phyloP scores from a whole-genome alignment of 1,284 basidiomycete species.

The Malassezia caprae region DNA sequence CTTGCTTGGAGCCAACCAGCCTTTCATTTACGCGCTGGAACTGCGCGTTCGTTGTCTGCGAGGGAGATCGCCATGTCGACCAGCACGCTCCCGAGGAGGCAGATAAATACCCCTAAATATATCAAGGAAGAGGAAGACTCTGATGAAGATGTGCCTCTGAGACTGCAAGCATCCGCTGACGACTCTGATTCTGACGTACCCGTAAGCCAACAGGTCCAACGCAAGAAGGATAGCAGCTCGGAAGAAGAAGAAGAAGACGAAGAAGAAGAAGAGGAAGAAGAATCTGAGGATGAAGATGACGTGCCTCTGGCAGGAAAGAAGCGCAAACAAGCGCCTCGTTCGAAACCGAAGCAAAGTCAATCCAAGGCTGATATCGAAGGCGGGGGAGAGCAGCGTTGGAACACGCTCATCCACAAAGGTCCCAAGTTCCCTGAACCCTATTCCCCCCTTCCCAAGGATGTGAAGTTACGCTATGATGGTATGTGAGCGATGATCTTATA shows the following conservation, averaged over 20 bases:
- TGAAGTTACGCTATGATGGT: conserved; percentile 97
- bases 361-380: conserved; percentile 32
- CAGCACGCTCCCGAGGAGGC: not conserved
- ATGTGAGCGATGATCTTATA: conserved; percentile 25
- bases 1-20: not conserved
- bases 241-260: conserved; percentile 17
- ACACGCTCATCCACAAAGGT: conserved; percentile 80
- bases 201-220: conserved; percentile 20
- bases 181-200: conserved; percentile 23
- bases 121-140: conserved; percentile 25
- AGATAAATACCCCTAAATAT: not conserved
- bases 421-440: conserved; percentile 95
- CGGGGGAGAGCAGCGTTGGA: conserved; percentile 60
- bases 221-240: conserved; percentile 19
- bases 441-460: conserved; percentile 66
- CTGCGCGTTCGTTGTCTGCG: not conserved
- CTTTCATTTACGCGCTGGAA: not conserved
- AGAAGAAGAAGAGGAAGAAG: conserved; percentile 10
- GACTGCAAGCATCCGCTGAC: conserved; percentile 47
- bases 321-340: conserved; percentile 11
- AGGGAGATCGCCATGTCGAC: not conserved
- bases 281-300: conserved; percentile 20
- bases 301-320: conserved; percentile 16
- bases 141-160: conserved; percentile 36
- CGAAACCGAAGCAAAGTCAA: conserved; percentile 16